phyloP scores from a whole-genome alignment of 441 rosid species.

The Mallotus japonicus region DNA sequence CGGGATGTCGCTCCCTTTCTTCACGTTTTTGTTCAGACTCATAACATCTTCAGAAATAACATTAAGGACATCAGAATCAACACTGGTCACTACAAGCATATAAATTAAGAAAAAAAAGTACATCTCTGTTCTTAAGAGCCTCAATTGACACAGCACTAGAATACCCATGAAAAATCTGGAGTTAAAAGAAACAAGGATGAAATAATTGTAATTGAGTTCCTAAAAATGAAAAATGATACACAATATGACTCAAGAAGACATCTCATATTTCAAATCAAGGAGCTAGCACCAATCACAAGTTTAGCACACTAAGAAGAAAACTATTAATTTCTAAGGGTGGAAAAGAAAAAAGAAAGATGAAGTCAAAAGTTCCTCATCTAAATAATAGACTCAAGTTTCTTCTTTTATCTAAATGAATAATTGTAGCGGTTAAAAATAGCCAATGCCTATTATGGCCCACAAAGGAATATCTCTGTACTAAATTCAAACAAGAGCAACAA shows the following conservation, averaged over 20 bases:
- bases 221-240: background rate
- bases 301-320: background rate
- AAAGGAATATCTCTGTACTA: background rate
- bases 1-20: slow-evolving; percentile 92
- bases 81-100: slow-evolving; percentile 12
- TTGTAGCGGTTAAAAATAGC: too few species aligned
- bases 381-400: too few species aligned
- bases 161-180: background rate
- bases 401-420: too few species aligned
- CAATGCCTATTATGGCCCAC: too few species aligned
- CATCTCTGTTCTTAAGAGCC: background rate
- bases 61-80: slow-evolving; percentile 17
- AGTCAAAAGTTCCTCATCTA: too few species aligned
- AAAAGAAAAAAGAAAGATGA: background rate
- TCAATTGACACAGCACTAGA: background rate
- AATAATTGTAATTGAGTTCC: background rate
- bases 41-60: slow-evolving; percentile 61
- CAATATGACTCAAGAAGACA: background rate
- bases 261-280: background rate
- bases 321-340: background rate
- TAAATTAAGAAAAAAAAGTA: background rate
- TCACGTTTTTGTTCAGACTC: slow-evolving; percentile 87
- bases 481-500: background rate
- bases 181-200: background rate
- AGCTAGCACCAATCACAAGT: background rate